Base-by-base conservation (phyloP, 2,329 filamentous ascomycete species). In the Sporothrix brasiliensis region DNA sequence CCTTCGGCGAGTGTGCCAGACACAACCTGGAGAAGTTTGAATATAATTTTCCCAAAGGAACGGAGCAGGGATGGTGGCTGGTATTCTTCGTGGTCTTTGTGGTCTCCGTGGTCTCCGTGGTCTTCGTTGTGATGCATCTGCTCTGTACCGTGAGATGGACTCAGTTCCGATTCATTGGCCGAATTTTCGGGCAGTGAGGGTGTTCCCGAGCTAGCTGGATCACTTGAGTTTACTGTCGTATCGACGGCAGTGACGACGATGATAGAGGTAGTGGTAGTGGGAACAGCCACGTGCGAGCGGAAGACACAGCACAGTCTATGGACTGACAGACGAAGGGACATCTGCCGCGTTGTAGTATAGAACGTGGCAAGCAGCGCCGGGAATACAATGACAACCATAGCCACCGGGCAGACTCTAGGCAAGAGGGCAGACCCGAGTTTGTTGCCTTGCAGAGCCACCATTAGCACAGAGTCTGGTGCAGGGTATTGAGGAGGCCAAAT, bases 401-500 rank as follows among this genome's bases (percentile, higher is more conserved):
- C 24, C 49, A 21, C 9, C 16, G 68, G 56, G 41, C 49, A 69
- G 34, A 69, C 68, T 2, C 11, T 21, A 4, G 34, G 19, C 7
- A 69, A n/a, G 1, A 54, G 58, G 7, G 13, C 56, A 7, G 41
- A 39, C 1, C 56, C 67, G 3, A 69, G 30, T 3, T 14, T n/a
- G 21, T n/a, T 34, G 30, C 44, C n/a, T 39, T 54, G 47, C 0
- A 66, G 63, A 6, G 58, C 13, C 1, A 41, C 19, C 1, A 47
- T n/a, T 1, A 39, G 16, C 19, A 6, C 3, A 7, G n/a, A 14
- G 30, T 6, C 16, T 3, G 24, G 24, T 2, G 27, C 19, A 10
- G n/a, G 2, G 2, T 19, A 19, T 41, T 6, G 1, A 1, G 68
- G 66, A 7, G 72, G 71, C 72, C 71, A 72, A 3, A 3, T 13